Conservation (phyloP, 192 early-diverging fungal genomes). For the Jimgerdemannia flammicorona region DNA sequence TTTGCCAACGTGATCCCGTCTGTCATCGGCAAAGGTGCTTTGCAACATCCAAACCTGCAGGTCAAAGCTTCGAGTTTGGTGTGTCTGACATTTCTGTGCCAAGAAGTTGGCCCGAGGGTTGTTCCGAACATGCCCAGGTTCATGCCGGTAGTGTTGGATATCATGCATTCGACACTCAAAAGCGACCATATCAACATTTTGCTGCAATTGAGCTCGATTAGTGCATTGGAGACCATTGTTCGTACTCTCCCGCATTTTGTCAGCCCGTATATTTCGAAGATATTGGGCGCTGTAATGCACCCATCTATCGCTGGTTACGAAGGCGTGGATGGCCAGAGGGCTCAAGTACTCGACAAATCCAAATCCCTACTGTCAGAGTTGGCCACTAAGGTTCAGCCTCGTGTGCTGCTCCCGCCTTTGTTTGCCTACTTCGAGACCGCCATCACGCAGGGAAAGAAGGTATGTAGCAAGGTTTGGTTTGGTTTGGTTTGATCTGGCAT, state of each 20-base stretch:
- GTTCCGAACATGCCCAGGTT: constrained; percentile 81
- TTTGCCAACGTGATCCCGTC: constrained; percentile 55
- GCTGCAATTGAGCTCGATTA: constrained; percentile 52
- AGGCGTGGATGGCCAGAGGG: constrained; percentile 28
- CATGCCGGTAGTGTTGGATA: constrained; percentile 71
- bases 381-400: constrained; percentile 54
- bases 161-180: constrained; percentile 1
- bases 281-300: constrained; percentile 53
- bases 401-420: constrained; percentile 60
- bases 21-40: constrained; percentile 44
- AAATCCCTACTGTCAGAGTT: constrained; percentile 44
- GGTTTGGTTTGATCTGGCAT: no score
- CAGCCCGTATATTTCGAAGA: constrained; percentile 62
- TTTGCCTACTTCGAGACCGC: constrained; percentile 45
- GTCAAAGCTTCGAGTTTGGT: constrained; percentile 52
- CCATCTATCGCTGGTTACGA: constrained; percentile 37
- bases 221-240: constrained; percentile 52
- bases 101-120: constrained; percentile 71
- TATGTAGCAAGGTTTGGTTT: constrained; percentile 18
- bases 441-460: constrained; percentile 48
- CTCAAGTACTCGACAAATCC: constrained; percentile 38
- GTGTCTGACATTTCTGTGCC: constrained; percentile 55
- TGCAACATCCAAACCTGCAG: constrained; percentile 37
- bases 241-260: constrained; percentile 70
- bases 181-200: constrained; percentile 24